Conservation (phyloP, 306 rosid species). For the Vigna hirtella region DNA sequence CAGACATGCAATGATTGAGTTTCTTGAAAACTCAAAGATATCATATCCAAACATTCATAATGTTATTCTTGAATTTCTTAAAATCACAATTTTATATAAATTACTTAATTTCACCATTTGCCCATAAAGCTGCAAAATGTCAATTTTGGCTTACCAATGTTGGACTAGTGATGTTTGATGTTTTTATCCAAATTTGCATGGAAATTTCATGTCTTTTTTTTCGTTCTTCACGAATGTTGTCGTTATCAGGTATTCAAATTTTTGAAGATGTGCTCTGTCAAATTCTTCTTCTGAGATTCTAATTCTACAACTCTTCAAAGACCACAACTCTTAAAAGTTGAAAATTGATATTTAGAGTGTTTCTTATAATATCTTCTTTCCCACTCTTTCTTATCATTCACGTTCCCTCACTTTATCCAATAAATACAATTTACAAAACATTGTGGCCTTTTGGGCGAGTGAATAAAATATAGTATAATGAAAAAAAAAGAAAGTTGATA, state of each 20-base stretch:
- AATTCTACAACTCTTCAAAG: conserved; percentile 21
- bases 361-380: neutral
- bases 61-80: conserved; percentile 38
- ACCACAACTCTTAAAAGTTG: neutral
- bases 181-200: neutral
- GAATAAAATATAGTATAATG: too few species aligned
- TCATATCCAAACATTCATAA: conserved; percentile 35
- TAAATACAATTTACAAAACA: neutral
- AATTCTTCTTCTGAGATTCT: neutral
- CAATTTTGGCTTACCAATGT: conserved; percentile 23
- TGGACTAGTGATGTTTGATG: neutral
- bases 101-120: neutral
- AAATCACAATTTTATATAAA: neutral
- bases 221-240: conserved; percentile 26
- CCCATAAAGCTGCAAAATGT: conserved; percentile 17
- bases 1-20: conserved; percentile 44
- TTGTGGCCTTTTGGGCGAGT: too few species aligned
- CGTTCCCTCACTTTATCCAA: too few species aligned
- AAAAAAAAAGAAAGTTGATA: too few species aligned
- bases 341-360: conserved; percentile 1
- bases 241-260: conserved; percentile 28
- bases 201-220: neutral
- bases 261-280: conserved; percentile 25
- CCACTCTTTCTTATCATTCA: too few species aligned
- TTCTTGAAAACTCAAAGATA: conserved; percentile 45